Evolutionary conservation across 2,329 filamentous ascomycete species (phyloP).

Genomic region (Botrytis aclada): DNA sequence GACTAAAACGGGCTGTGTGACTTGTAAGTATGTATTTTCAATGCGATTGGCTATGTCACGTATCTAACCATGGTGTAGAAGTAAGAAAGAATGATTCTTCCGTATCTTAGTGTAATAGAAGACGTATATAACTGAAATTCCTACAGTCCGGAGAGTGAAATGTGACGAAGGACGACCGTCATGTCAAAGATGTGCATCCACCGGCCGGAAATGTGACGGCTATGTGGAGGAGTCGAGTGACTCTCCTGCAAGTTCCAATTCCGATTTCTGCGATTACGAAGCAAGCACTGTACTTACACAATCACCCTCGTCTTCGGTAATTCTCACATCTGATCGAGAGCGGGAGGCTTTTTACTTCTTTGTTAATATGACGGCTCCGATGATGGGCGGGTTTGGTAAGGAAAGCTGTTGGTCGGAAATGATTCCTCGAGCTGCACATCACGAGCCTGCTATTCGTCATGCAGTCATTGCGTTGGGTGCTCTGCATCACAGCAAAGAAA

Average conservation of each 20-base stretch:
- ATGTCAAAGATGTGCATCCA: neutral
- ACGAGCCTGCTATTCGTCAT: conserved; percentile 1
- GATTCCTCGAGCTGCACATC: neutral
- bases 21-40: neutral
- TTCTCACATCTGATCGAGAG: neutral
- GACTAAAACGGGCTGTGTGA: neutral
- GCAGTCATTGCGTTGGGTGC: conserved; percentile 2
- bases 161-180: conserved; percentile 10
- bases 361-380: neutral
- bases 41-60: neutral
- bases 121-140: neutral
- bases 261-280: neutral
- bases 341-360: conserved; percentile 13
- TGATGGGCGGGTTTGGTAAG: conserved; percentile 2
- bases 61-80: neutral
- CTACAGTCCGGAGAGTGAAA: conserved; percentile 10
- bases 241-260: neutral
- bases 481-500: neutral
- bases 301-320: neutral
- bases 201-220: conserved; percentile 6
- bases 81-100: neutral
- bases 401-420: conserved; percentile 5
- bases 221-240: neutral
- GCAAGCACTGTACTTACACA: neutral
- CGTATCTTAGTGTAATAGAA: neutral